Base-by-base conservation (phyloP, 805 yeast species). In the Jamesozyma hellenica region DNA sequence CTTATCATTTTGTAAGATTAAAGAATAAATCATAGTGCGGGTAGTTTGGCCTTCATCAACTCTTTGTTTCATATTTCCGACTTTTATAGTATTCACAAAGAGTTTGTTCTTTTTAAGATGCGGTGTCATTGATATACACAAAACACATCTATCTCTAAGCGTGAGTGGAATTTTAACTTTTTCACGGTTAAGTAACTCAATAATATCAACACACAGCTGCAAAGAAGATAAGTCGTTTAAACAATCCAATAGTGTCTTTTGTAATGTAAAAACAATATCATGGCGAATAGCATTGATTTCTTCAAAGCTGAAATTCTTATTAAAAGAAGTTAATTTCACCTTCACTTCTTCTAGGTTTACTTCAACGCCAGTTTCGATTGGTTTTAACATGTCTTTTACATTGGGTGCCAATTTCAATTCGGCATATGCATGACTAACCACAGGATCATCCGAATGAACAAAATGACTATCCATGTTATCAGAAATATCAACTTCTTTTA, bases 21-120 rank as follows among this genome's bases (percentile, higher is more conserved):
- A 37, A 10, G 46, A 34, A 32, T 48, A 47, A 14, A 49, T 42
- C 34, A 39, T 41, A 3, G 46, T 42, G 26, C 56, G 36, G 13
- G 50, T 38, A 1, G 50, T 35, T 6, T 41, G 21, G 14, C 58
- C 53, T 16, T 53, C 55, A 40, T 58, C 63, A 17, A 53, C 52
- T 9, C 49, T 47, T 38, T 58, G 62, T 32, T 57, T 56, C 49
- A 57, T 46, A 34, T 55, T 57, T 3, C 63, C 63, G 2, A 56
- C 61, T 44, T 57, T 57, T 4, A 58, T 36, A 8, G 50, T 49
- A 10, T 49, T 46, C 4, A 52, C 43, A 26, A 50, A 57, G n/a
- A 40, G 34, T 36, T 56, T 57, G 40, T 54, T 52, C 17, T 49
- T 50, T 30, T 45, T 41, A 23, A 52, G 34, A 27, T 48, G 53